A percentile compares a stretch with the other conserved stretches of the same genome.
These are phyloP conservation scores for Zygosaccharomyces siamensis DNA, from an alignment of 805 yeast species.

Conservation along the genomic window DNA sequence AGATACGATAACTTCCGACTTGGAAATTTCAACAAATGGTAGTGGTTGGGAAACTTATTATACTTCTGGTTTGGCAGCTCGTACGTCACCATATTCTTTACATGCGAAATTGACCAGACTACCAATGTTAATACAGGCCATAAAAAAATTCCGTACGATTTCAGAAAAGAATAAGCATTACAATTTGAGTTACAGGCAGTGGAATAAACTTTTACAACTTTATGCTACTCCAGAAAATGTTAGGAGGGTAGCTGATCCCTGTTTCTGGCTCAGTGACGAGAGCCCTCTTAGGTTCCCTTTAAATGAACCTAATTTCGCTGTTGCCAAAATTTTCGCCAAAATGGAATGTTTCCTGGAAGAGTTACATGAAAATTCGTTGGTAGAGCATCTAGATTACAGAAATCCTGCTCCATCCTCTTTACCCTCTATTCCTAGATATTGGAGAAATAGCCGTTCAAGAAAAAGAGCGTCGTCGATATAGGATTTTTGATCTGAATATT, in stretches of 20 bases:
- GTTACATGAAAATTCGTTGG: not conserved
- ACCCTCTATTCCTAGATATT: not conserved
- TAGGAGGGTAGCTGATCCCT: constrained; percentile 31
- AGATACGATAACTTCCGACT: not conserved
- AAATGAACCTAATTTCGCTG: constrained; percentile 60
- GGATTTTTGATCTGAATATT: not conserved
- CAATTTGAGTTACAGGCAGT: constrained; percentile 22
- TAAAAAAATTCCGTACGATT: constrained; percentile 21
- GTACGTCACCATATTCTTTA: not conserved
- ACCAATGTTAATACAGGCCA: constrained; percentile 12
- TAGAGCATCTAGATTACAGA: not conserved
- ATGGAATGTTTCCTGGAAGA: constrained; percentile 1
- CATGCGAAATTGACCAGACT: constrained; percentile 10
- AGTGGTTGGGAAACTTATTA: not conserved
- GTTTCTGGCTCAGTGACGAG: constrained; percentile 56
- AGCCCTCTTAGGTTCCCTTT: constrained; percentile 71
- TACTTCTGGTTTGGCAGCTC: not conserved
- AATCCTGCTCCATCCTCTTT: not conserved
- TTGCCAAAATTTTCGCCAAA: constrained; percentile 13
- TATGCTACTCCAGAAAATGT: constrained; percentile 13
- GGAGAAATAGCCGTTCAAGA: not conserved
- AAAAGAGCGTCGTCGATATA: not conserved
- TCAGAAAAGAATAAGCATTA: constrained; percentile 18
- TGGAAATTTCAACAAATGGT: not conserved
- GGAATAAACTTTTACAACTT: constrained; percentile 23